Evolutionary conservation across 2,329 filamentous ascomycete species (phyloP).

Genomic region (Aspergillus pseudoviridinutans): DNA sequence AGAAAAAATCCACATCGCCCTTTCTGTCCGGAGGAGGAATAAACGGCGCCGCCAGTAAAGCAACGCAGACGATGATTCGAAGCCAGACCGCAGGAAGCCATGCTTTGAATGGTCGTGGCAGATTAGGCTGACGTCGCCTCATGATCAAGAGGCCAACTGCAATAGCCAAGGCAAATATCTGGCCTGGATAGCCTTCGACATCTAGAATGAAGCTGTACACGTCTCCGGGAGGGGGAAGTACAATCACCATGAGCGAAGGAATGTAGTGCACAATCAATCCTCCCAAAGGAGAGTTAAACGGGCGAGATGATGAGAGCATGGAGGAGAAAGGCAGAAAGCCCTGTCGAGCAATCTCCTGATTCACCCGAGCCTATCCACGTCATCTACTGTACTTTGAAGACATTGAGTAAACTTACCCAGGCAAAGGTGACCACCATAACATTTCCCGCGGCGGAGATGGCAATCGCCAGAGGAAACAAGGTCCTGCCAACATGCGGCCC

Average conservation of each 20-base stretch:
- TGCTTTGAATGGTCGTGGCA: constrained; percentile 61
- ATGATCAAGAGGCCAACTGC: constrained; percentile 59
- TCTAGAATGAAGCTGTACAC: constrained; percentile 72
- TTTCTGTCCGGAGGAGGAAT: constrained; percentile 53
- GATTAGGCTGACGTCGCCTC: constrained; percentile 55
- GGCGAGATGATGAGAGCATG: constrained; percentile 59
- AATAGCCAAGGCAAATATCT: constrained; percentile 57
- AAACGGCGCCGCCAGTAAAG: constrained; percentile 59
- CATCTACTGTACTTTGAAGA: constrained; percentile 6
- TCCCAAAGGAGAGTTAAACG: constrained; percentile 64
- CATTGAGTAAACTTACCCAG: constrained; percentile 46
- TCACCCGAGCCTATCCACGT: constrained; percentile 56
- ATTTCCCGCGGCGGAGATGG: constrained; percentile 65
- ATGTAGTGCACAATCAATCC: constrained; percentile 67
- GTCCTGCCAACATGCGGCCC: constrained; percentile 54
- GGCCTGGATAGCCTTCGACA: constrained; percentile 64
- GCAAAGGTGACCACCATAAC: constrained; percentile 70
- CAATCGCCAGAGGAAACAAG: constrained; percentile 61
- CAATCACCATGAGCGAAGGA: constrained; percentile 63
- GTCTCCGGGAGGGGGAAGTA: constrained; percentile 59
- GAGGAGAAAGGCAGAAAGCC: constrained; percentile 64
- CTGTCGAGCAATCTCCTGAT: constrained; percentile 69
- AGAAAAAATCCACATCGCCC: constrained; percentile 46
- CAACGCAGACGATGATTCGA: constrained; percentile 51
- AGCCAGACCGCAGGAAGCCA: constrained; percentile 59